Percentiles rank a stretch among this genome's conserved stretches.
Evolutionary conservation across 176 grass and related monocot genomes (phyloP).

Genomic region (Tillandsia fasciculata): DNA sequence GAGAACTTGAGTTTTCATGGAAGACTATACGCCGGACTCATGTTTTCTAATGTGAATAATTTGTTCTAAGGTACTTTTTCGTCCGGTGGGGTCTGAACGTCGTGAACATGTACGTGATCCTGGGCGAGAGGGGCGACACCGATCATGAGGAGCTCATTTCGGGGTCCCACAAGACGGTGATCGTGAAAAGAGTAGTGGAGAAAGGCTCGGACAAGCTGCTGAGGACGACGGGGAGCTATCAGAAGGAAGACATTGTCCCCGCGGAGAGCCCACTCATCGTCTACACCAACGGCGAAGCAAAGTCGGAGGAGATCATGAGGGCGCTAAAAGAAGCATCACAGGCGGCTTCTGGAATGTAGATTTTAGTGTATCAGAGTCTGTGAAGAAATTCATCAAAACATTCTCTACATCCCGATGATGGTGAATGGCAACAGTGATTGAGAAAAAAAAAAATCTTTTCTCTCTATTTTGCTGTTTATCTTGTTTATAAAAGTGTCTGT

Average conservation of each 20-base stretch:
- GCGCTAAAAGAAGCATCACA: conserved; percentile 74
- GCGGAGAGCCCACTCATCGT: conserved; percentile 43
- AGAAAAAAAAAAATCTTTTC: conserved; percentile 27
- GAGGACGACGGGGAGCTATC: conserved; percentile 71
- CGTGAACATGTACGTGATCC: conserved; percentile 76
- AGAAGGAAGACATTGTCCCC: conserved; percentile 65
- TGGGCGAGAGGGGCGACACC: conserved; percentile 61
- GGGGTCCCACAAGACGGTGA: conserved; percentile 78
- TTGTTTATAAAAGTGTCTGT: conserved; percentile 3
- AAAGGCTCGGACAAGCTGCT: conserved; percentile 60
- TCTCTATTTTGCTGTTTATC: not conserved
- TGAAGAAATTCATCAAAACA: conserved; percentile 10
- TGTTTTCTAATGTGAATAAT: not conserved
- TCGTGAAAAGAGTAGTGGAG: conserved; percentile 56
- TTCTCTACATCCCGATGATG: conserved; percentile 16
- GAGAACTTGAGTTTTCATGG: no score
- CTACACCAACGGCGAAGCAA: conserved; percentile 28
- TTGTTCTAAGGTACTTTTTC: conserved; percentile 57
- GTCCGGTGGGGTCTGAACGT: conserved; percentile 83
- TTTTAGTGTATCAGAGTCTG: not conserved
- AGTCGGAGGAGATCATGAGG: conserved; percentile 55
- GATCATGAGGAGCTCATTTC: conserved; percentile 72
- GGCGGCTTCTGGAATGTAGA: conserved; percentile 44
- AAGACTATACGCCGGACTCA: no score
- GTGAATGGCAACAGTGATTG: not conserved